phyloP scores from a whole-genome alignment of 2,329 filamentous ascomycete species.

The Juglanconis juglandina region DNA sequence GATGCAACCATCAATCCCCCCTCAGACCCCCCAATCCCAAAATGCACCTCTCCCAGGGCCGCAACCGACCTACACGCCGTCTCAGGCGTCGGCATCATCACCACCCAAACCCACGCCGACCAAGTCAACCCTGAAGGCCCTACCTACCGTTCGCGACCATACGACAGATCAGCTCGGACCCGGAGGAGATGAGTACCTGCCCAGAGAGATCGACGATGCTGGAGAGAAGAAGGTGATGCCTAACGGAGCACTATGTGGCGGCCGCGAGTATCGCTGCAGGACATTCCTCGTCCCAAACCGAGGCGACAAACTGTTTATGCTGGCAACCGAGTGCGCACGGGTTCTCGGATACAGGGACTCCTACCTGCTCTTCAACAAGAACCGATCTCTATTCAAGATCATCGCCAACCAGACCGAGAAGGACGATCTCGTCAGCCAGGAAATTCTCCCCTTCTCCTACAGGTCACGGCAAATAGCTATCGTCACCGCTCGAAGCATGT shows the following conservation, averaged over 20 bases:
- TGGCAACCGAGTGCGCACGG: constrained; percentile 93
- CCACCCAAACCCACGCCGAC: constrained; percentile 78
- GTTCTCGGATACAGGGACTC: constrained; percentile 93
- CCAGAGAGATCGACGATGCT: constrained; percentile 85
- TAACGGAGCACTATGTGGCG: constrained; percentile 77
- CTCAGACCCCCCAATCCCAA: constrained; percentile 26
- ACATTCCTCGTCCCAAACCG: constrained; percentile 91
- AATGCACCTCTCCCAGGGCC: constrained; percentile 27
- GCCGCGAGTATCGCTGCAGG: constrained; percentile 84
- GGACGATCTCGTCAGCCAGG: constrained; percentile 90
- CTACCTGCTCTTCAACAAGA: constrained; percentile 99
- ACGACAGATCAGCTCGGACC: constrained; percentile 91
- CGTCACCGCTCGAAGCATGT: constrained; percentile 97
- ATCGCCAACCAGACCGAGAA: constrained; percentile 95
- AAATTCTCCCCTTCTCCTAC: constrained; percentile 95
- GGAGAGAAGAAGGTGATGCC: constrained; percentile 90
- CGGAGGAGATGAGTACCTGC: constrained; percentile 90
- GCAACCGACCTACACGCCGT: constrained; percentile 33
- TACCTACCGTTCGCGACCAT: constrained; percentile 94
- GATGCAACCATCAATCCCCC: constrained; percentile 33
- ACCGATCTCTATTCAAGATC: constrained; percentile 93
- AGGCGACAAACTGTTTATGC: constrained; percentile 95
- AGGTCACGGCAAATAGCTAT: constrained; percentile 98
- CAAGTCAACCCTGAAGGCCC: constrained; percentile 83
- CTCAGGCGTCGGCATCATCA: constrained; percentile 49